A percentile compares a stretch with the other conserved stretches of the same genome.
These are phyloP conservation scores for Trichosporon asahii DNA, from an alignment of 1,284 basidiomycete species.

Conservation along the genomic window DNA sequence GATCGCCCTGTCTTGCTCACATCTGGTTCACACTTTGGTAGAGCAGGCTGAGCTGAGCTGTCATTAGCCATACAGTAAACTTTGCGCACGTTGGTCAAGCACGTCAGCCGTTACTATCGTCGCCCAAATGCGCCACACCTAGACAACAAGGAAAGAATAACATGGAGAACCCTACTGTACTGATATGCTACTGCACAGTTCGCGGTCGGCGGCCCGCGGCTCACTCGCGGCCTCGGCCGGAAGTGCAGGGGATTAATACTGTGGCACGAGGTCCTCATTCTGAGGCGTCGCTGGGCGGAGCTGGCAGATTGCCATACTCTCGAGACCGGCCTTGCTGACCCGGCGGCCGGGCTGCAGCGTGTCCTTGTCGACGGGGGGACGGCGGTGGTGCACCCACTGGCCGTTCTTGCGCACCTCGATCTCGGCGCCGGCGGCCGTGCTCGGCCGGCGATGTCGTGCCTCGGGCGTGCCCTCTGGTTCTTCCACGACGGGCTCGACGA, in stretches of 20 bases:
- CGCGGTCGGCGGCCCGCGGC: neutral
- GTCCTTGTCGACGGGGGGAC: slow-evolving; percentile 74
- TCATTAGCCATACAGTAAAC: no score
- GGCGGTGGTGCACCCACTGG: slow-evolving; percentile 65
- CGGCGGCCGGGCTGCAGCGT: slow-evolving; percentile 79
- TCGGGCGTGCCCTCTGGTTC: slow-evolving; percentile 32
- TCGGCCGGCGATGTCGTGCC: slow-evolving; percentile 66
- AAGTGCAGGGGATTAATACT: neutral
- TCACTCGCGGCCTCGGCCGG: no score
- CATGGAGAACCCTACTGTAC: neutral
- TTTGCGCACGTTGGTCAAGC: no score
- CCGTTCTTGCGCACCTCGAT: slow-evolving; percentile 76
- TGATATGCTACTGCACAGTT: neutral
- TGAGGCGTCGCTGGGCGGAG: slow-evolving; percentile 7
- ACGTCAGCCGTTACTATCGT: no score
- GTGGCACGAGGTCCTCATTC: neutral
- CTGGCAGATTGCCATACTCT: slow-evolving; percentile 54
- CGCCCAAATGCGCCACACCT: no score
- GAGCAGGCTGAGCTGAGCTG: no score
- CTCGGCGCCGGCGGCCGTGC: slow-evolving; percentile 20
- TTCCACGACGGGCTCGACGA: slow-evolving; percentile 14
- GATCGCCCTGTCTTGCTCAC: no score
- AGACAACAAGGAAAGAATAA: neutral
- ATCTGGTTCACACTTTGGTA: no score
- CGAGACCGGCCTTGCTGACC: slow-evolving; percentile 83